Conservation (phyloP, 352 stramenopile species). For the Albugo candida region DNA sequence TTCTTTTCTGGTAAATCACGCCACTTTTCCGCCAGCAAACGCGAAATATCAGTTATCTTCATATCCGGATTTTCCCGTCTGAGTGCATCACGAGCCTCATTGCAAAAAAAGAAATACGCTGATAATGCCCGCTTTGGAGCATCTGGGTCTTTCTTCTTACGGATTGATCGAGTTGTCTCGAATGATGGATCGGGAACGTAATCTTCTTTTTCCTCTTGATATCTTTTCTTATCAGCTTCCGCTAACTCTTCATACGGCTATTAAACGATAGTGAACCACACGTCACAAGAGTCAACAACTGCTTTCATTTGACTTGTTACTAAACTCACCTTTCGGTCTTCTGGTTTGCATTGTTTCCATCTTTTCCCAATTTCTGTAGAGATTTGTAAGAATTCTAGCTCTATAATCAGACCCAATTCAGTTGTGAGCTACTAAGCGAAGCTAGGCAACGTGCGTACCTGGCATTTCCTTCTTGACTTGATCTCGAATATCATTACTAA, state of each 20-base stretch:
- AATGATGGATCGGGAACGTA: conserved; percentile 76
- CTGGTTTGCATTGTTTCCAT: conserved; percentile 53
- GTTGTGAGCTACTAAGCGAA: background rate
- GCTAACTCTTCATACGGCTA: conserved; percentile 73
- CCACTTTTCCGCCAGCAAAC: conserved; percentile 65
- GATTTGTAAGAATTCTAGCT: conserved; percentile 69
- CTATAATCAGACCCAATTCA: conserved; percentile 4
- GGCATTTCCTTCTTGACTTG: conserved; percentile 79
- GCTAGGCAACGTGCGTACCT: background rate
- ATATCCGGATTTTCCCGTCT: conserved; percentile 87
- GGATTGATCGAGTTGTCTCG: conserved; percentile 29
- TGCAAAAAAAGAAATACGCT: conserved; percentile 91
- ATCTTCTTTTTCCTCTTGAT: conserved; percentile 76
- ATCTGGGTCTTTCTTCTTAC: conserved; percentile 85
- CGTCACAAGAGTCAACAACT: background rate
- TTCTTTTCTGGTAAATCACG: conserved; percentile 82
- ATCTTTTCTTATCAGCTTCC: conserved; percentile 69
- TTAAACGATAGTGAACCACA: conserved; percentile 2
- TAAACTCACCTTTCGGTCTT: conserved; percentile 32
- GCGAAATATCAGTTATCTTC: conserved; percentile 86
- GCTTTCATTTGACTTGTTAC: background rate
- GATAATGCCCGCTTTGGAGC: conserved; percentile 88
- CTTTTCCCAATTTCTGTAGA: conserved; percentile 71
- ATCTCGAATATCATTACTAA: conserved; percentile 77
- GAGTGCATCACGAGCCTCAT: conserved; percentile 80